phyloP scores from a whole-genome alignment of 192 early-diverging fungal genomes.

The Umbelopsis sp. region DNA sequence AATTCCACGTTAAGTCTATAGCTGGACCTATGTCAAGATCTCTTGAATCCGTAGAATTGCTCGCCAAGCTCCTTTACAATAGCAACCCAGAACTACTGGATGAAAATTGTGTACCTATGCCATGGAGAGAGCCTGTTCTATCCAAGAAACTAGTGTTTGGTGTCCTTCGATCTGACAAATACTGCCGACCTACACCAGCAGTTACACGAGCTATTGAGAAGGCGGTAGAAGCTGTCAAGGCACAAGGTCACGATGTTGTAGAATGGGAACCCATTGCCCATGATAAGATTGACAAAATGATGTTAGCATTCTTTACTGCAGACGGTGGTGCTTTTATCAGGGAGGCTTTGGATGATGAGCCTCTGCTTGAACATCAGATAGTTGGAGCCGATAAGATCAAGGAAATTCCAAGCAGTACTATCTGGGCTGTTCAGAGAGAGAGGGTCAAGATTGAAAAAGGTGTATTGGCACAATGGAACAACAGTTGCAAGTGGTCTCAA shows the following conservation, averaged over 20 bases:
- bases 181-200: not conserved
- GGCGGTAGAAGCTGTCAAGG: not conserved
- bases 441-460: not conserved
- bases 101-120: not conserved
- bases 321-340: not conserved
- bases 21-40: not conserved
- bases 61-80: not conserved
- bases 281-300: not conserved
- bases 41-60: not conserved
- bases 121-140: slow-evolving; percentile 4
- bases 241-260: not conserved
- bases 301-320: not conserved
- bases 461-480: not conserved
- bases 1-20: slow-evolving; percentile 1
- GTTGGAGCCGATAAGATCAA: not conserved
- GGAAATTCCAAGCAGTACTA: not conserved
- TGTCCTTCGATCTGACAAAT: not conserved
- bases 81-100: not conserved
- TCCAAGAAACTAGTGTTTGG: slow-evolving; percentile 1
- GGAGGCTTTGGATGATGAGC: not conserved
- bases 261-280: not conserved
- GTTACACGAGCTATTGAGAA: not conserved
- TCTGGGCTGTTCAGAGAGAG: not conserved
- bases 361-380: not conserved
- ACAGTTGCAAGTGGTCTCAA: not conserved